Evolutionary conservation across 768 basidiomycete genomes (phyloP).

Genomic region (Lactarius sp.): DNA sequence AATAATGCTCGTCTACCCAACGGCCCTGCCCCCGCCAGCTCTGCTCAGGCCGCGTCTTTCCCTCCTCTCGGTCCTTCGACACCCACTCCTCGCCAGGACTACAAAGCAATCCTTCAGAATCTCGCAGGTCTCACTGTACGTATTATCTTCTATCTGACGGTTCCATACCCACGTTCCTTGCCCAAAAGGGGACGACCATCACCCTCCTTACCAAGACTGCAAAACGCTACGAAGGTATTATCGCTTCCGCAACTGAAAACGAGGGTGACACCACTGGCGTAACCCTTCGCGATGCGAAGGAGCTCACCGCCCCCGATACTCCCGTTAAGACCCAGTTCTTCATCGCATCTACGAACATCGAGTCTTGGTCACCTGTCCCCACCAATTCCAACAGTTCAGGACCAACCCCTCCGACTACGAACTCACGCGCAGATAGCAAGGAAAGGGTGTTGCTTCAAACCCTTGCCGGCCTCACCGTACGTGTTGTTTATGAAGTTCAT

Average conservation of each 20-base stretch:
- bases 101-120: constrained; percentile 46
- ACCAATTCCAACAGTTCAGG: constrained; percentile 40
- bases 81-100: constrained; percentile 36
- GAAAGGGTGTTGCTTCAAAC: constrained; percentile 60
- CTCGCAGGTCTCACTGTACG: constrained; percentile 60
- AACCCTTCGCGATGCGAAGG: constrained; percentile 73
- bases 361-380: constrained; percentile 46
- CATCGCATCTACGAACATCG: constrained; percentile 68
- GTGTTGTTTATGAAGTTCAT: constrained; percentile 31
- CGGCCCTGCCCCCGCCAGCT: constrained; percentile 36
- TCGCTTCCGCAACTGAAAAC: constrained; percentile 47
- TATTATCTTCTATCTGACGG: constrained; percentile 15
- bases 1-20: constrained; percentile 41
- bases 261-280: constrained; percentile 75
- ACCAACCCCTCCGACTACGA: constrained; percentile 26
- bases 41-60: constrained; percentile 27
- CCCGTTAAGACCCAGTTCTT: constrained; percentile 66
- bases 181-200: constrained; percentile 62
- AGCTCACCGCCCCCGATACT: constrained; percentile 56
- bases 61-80: constrained; percentile 39
- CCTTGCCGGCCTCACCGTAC: constrained; percentile 65
- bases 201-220: constrained; percentile 65
- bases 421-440: constrained; percentile 39
- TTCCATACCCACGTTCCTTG: background rate
- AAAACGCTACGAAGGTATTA: constrained; percentile 68